phyloP scores from a whole-genome alignment of 2,329 filamentous ascomycete species.

The Colletotrichum echinochloae region DNA sequence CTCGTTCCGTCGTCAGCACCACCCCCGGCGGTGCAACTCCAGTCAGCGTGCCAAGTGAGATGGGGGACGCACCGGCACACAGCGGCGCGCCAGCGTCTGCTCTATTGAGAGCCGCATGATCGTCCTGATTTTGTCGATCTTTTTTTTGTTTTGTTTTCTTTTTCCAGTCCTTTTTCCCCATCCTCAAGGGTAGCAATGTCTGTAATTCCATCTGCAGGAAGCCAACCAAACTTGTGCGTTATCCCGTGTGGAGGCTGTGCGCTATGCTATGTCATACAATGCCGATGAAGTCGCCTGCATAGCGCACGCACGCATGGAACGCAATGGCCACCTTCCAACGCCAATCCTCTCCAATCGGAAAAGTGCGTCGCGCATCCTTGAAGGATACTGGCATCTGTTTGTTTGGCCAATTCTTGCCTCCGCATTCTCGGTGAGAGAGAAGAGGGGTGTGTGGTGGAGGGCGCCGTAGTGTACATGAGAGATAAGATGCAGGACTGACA shows the following conservation, averaged over 20 bases:
- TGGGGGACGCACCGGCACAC: neutral
- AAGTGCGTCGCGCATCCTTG: neutral
- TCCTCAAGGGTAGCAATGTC: neutral
- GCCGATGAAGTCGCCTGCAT: neutral
- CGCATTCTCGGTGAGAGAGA: neutral
- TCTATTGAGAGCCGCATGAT: neutral
- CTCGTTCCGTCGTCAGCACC: neutral
- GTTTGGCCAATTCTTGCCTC: neutral
- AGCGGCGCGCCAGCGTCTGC: neutral
- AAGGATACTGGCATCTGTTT: neutral
- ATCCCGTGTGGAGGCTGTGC: constrained; percentile 7
- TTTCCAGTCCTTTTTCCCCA: neutral
- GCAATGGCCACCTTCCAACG: neutral
- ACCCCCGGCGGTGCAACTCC: constrained; percentile 8
- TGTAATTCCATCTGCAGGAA: neutral
- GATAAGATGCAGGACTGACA: neutral
- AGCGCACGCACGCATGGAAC: neutral
- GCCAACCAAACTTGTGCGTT: neutral
- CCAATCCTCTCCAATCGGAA: neutral
- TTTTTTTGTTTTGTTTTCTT: neutral
- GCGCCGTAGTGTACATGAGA: neutral
- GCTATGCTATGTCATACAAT: constrained; percentile 7
- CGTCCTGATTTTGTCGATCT: neutral
- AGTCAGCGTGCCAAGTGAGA: constrained; percentile 16
- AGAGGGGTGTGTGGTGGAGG: neutral